Conservation (phyloP, 2,329 filamentous ascomycete genomes). For the Pseudogymnoascus sp. region DNA sequence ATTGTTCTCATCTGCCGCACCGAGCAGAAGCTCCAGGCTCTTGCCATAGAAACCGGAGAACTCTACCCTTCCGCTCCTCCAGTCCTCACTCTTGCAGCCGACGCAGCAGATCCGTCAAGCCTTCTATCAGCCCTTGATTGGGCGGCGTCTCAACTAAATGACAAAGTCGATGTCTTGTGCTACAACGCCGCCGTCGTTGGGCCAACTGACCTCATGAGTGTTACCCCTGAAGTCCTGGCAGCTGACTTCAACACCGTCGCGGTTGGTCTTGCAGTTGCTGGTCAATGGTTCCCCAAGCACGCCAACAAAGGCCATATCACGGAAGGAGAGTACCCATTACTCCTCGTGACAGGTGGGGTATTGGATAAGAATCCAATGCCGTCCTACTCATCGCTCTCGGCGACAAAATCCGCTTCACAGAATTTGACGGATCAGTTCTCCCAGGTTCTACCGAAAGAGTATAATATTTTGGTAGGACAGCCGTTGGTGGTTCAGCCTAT, state of each 20-base stretch:
- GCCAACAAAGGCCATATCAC: background rate
- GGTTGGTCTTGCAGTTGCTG: background rate
- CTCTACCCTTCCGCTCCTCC: background rate
- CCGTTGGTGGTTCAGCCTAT: background rate
- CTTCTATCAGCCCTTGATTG: background rate
- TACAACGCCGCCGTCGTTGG: background rate
- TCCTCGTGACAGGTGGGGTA: background rate
- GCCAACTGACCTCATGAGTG: background rate
- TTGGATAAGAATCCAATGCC: background rate
- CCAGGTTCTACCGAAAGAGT: background rate
- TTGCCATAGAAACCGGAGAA: conserved; percentile 61
- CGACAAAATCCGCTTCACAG: background rate
- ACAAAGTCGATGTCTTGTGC: background rate
- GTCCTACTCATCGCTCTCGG: background rate
- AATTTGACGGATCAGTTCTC: background rate
- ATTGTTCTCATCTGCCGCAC: conserved; percentile 90
- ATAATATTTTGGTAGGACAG: background rate
- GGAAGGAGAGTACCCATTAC: background rate
- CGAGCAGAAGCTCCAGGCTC: conserved; percentile 71
- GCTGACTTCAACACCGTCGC: background rate
- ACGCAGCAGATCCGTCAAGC: background rate
- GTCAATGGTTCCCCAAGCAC: background rate
- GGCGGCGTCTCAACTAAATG: background rate
- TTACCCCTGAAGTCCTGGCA: background rate
- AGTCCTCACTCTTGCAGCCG: background rate